Percentiles rank a stretch among this genome's conserved stretches.
These are phyloP conservation scores for Peniophora sp. DNA, from an alignment of 1,284 basidiomycete genomes.

Conservation along the genomic window DNA sequence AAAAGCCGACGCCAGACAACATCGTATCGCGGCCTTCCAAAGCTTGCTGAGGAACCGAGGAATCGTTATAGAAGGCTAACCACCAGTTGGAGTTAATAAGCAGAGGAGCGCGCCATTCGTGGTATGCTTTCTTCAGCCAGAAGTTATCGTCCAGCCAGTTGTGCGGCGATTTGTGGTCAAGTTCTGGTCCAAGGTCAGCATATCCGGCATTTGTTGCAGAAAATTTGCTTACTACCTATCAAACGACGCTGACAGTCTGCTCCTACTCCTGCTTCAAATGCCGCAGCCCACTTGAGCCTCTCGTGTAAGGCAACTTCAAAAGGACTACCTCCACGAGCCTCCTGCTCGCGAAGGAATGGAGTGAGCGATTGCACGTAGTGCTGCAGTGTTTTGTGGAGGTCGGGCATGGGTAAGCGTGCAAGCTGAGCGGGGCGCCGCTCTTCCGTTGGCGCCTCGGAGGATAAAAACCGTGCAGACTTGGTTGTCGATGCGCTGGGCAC, in stretches of 20 bases:
- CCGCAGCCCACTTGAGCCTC: conserved; percentile 58
- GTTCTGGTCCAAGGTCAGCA: conserved; percentile 38
- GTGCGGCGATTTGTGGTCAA: conserved; percentile 79
- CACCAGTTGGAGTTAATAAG: conserved; percentile 97
- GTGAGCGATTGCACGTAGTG: conserved; percentile 76
- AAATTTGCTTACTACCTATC: no score
- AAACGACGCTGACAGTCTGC: conserved; percentile 73
- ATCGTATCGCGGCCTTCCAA: conserved; percentile 23
- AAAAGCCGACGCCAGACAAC: conserved; percentile 54
- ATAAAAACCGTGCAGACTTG: no score
- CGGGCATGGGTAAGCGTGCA: conserved; percentile 82
- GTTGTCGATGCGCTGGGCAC: no score
- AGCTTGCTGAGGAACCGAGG: conserved; percentile 38
- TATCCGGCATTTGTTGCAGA: no score
- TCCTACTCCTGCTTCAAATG: conserved; percentile 74
- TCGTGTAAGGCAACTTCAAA: conserved; percentile 53
- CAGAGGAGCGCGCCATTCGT: conserved; percentile 84
- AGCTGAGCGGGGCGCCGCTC: conserved; percentile 13
- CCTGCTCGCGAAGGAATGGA: conserved; percentile 76
- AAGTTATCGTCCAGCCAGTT: conserved; percentile 97
- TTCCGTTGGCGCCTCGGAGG: no score
- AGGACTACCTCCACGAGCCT: conserved; percentile 45
- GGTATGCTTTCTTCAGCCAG: conserved; percentile 88
- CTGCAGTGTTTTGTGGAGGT: conserved; percentile 70
- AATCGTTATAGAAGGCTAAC: conserved; percentile 76